These are phyloP conservation scores for Annulohypoxylon maeteangense DNA, from an alignment of 495 filamentous ascomycete genomes.

Conservation along the genomic window DNA sequence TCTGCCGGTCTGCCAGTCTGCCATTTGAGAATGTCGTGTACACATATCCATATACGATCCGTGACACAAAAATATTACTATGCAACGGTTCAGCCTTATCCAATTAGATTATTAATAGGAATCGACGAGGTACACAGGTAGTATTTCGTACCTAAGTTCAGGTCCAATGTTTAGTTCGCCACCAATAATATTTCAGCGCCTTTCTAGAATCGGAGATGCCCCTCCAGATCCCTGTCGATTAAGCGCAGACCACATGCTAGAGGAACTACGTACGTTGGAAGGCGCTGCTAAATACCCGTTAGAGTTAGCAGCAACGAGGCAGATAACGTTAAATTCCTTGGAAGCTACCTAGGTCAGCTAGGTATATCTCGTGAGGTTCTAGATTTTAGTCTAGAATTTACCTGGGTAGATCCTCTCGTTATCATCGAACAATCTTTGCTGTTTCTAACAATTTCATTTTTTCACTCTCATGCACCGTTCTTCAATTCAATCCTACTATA, in stretches of 20 bases:
- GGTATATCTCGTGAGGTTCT: not conserved
- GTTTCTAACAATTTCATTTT: conserved; percentile 10
- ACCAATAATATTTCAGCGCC: conserved; percentile 34
- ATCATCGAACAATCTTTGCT: conserved; percentile 35
- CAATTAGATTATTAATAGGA: conserved; percentile 23
- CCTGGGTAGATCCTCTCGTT: conserved; percentile 30
- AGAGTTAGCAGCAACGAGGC: conserved; percentile 13
- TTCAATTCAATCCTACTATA: conserved; percentile 12
- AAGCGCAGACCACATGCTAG: conserved; percentile 24
- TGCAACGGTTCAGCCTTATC: conserved; percentile 14
- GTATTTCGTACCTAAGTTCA: conserved; percentile 5
- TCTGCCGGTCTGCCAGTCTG: too few relatives aligned
- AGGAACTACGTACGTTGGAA: conserved; percentile 29
- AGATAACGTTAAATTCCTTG: conserved; percentile 21
- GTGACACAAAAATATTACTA: conserved; percentile 33
- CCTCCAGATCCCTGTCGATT: conserved; percentile 37
- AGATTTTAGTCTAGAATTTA: conserved; percentile 24
- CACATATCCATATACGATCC: not conserved
- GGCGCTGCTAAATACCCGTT: conserved; percentile 33
- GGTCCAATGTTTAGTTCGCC: conserved; percentile 16
- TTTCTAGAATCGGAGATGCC: conserved; percentile 42
- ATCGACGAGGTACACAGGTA: too few relatives aligned
- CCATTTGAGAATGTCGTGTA: conserved; percentile 3
- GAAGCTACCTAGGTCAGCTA: conserved; percentile 24
- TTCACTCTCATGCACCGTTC: conserved; percentile 23